Evolutionary conservation across 768 basidiomycete genomes (phyloP), one percentile per base, ranked within the genome.

Genomic region (Tylopilus plumbeoviolaceoides): DNA sequence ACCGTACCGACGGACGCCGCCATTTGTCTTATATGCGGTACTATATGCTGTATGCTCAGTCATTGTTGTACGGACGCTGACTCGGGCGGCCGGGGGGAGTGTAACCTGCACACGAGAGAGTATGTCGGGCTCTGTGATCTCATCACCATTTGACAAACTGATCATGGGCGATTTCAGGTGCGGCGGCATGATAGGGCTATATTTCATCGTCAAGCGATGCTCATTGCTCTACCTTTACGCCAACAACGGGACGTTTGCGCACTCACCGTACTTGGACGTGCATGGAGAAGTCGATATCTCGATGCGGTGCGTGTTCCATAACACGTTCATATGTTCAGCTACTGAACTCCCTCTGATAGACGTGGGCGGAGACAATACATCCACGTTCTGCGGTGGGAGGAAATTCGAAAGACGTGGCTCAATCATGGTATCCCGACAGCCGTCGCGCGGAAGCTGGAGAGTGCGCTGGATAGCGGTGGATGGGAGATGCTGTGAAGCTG

Each of bases 71-170:
- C 77, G 58, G 92, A 93, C 57, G 61, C 69, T 47, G 78, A 75
- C 17, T 74, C 78, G 15, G 73, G 58, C 21, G 72, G 74, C 38
- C 75, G 86, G 23, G 97, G 95, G 27, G 95, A 99, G 64, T 98
- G 95, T 68, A 99, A 98, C 66, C 82, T 89, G 77, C 97, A 98
- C 66, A 90, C 87, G 47, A 78, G 93, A 79, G 88, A 91, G 95
- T 97, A 64, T 65, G 50, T 51, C 12, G 14, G n/a, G 2, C 17
- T 7, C 1, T 18, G 4, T 38, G 7, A 18, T 38, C 3, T 8
- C 18, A 5, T 25, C 15, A 11, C 8, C 12, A 12, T 5, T 49
- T 30, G 11, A 14, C 11, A 44, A 30, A 12, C 1, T 30, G 30
- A 30, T 30, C 30, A 30, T 30, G 8, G 17, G 10, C 28, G 30